Evolutionary conservation across 2,329 filamentous ascomycete species (phyloP), one percentile per base, ranked within the genome.

Genomic region (Xylariaceae sp.): DNA sequence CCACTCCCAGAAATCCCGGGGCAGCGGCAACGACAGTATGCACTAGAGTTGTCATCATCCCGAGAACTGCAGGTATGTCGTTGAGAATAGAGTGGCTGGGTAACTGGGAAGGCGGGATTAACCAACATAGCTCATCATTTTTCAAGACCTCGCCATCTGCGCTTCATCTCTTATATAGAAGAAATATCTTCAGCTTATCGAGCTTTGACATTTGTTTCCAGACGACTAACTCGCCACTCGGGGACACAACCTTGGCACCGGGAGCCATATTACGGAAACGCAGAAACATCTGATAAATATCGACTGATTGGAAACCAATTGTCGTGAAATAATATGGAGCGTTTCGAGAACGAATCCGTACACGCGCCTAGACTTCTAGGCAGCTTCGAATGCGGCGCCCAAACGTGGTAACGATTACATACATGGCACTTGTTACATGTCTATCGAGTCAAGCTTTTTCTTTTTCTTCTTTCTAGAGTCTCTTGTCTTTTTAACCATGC

Each of bases 21-120:
- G 45, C 47, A 49, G 41, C 48, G n/a, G 35, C 30, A 47, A 61
- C 5, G 17, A 39, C 35, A 4, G 53, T 49, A 6, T 45, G 47
- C 6, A 30, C 10, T 37, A 62, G 11, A 34, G 53, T 9, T 11
- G 53, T 37, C 64, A 66, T 64, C 15, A 41, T 52, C 45, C 4
- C 48, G 30, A 11, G 13, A 30, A 10, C 18, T 51, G 47, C 23
- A 47, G 18, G 11, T 11, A 44, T 50, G 23, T 23, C 6, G 53
- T 52, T 3, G 37, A 15, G 34, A 11, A 49, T 50, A 17, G n/a
- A 18, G 34, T 44, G 13, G 30, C 18, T 10, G 23, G 9, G 15
- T 35, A 41, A 17, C 13, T 11, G 9, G 13, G 15, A 10, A 51
- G 11, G 10, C 2, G 18, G 18, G 9, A 51, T 34, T 37, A 39